Base-by-base conservation (phyloP, 306 rosid genomes). In the Carpinus viminea region DNA sequence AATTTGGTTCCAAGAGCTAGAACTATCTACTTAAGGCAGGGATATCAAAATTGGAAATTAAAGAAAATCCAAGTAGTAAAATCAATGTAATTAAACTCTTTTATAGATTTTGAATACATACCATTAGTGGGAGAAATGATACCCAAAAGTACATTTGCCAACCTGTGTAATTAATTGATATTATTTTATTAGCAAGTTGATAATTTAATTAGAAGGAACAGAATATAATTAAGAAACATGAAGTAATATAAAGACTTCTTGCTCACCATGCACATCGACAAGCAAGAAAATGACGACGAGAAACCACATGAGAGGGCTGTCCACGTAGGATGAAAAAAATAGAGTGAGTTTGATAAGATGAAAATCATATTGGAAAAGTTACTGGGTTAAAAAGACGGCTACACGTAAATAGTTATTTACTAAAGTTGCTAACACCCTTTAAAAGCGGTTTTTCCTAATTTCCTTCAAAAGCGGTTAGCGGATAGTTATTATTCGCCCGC, bases 301-400 rank as follows among this genome's bases (percentile, higher is more conserved):
- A 62, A 85, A 31, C 93, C 93, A 89, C 91, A 89, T 83, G 78
- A 75, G 50, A 62, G 93, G 88, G 76, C 92, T 89, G 89, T 36
- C 51, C 46, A 74, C 53, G 43, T 21, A 10, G 74, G 43, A 61
- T 15, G 10, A 15, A 54, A 43, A 38, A 71, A 0, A 66, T 65
- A 17, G 70, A 45, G 11, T 59, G 16, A 60, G 59, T 45, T 45
- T 12, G 17, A 52, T 18, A 62, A 31, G 0, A 34, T 20, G 38
- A 5, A 52, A 1, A 36, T 11, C 9, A 15, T 28, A 8, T 6
- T 6, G 7, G 5, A 8, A 41, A 41, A 41, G 7, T 1, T 7
- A 41, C 1, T 24, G 26, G 26, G 26, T 24, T 24, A 24, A 24
- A 24, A 24, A 24, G 26, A 24, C 26, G 26, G 26, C 1, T 24